Conservation (phyloP, 2,329 filamentous ascomycete species). For the Amesomyces nigricolor region DNA sequence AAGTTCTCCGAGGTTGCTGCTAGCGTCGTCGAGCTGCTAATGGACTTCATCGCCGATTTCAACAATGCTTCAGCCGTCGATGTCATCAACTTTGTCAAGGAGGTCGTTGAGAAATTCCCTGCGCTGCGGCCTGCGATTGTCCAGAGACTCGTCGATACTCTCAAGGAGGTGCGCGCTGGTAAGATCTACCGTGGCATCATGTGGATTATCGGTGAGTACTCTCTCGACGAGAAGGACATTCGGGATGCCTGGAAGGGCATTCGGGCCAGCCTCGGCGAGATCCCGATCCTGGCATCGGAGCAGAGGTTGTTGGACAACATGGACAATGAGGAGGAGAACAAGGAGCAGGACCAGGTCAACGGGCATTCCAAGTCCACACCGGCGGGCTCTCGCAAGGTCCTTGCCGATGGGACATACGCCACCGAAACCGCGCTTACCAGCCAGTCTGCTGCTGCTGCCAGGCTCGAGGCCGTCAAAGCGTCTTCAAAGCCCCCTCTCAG, state of each 20-base stretch:
- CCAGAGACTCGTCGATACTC: constrained; percentile 77
- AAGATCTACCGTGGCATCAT: constrained; percentile 96
- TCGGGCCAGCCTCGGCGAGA: constrained; percentile 87
- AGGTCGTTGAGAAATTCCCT: constrained; percentile 97
- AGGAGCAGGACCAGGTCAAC: constrained; percentile 63
- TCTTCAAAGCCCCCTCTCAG: constrained; percentile 93
- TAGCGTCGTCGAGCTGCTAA: constrained; percentile 90
- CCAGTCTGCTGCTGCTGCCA: constrained; percentile 81
- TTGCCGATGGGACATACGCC: constrained; percentile 95
- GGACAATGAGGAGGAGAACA: constrained; percentile 60
- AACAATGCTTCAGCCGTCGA: constrained; percentile 96
- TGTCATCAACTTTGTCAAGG: constrained; percentile 97
- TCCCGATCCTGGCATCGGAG: constrained; percentile 92
- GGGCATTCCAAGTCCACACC: constrained; percentile 69
- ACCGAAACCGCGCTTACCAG: constrained; percentile 95
- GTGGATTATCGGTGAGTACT: constrained; percentile 98
- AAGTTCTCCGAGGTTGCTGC: constrained; percentile 98
- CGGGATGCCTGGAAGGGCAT: constrained; percentile 96
- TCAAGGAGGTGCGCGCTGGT: constrained; percentile 88
- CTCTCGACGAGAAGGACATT: constrained; percentile 87
- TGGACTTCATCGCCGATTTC: constrained; percentile 99
- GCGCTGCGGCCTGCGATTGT: constrained; percentile 83
- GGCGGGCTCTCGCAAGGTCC: constrained; percentile 80
- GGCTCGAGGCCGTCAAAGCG: constrained; percentile 91
- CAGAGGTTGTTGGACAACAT: constrained; percentile 85